Conservation (phyloP, 257 asterid species). For the Solanum paucissectum region DNA sequence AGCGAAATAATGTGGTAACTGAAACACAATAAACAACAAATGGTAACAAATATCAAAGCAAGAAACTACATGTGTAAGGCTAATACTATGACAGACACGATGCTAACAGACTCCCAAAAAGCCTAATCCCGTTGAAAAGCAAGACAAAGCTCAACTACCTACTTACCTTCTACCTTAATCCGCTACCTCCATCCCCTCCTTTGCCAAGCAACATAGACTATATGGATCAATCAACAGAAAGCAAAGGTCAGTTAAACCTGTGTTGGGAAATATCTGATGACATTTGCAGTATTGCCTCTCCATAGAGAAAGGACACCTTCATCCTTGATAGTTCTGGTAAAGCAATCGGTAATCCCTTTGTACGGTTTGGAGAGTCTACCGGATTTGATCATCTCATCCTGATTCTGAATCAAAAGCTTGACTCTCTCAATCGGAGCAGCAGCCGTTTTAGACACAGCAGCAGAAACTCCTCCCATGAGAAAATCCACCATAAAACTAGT, state of each 20-base stretch:
- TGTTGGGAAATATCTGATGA: slow-evolving; percentile 12
- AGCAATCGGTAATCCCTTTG: slow-evolving; percentile 16
- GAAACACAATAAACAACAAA: no score
- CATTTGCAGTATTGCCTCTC: slow-evolving; percentile 15
- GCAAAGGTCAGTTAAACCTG: slow-evolving; percentile 1
- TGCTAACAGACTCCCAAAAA: no score
- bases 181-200: not conserved
- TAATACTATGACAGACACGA: no score
- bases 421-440: slow-evolving; percentile 5
- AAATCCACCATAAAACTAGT: slow-evolving; percentile 4
- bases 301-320: slow-evolving; percentile 17
- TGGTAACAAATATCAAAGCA: no score
- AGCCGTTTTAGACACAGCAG: slow-evolving; percentile 4
- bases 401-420: slow-evolving; percentile 18
- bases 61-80: no score
- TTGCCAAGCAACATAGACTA: no score
- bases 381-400: slow-evolving; percentile 16
- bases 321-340: slow-evolving; percentile 12
- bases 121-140: no score
- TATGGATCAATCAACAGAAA: not conserved
- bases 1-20: not conserved
- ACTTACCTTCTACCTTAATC: not conserved
- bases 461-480: slow-evolving; percentile 25
- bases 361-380: slow-evolving; percentile 11
- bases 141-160: no score